Evolutionary conservation across 345 rosid genomes (phyloP).

Genomic region (Lepidium sativum): DNA sequence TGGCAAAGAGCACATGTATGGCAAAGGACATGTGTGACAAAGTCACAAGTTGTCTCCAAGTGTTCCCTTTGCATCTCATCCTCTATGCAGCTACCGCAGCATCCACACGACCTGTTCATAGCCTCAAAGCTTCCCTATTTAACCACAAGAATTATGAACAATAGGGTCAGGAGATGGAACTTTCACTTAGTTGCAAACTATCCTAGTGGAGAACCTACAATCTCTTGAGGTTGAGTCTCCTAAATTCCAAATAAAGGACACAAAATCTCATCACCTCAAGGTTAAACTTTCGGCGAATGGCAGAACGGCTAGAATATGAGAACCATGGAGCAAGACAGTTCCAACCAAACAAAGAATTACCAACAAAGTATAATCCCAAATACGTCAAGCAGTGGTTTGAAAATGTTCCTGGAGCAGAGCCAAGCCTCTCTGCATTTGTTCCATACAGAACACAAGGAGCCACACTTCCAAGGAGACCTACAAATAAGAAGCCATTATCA

Average conservation of each 20-base stretch:
- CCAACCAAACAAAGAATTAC: conserved; percentile 53
- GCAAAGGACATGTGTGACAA: conserved; percentile 70
- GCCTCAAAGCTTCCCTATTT: conserved; percentile 77
- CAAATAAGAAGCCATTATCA: neutral
- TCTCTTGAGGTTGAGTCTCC: neutral
- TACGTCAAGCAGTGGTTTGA: conserved; percentile 74
- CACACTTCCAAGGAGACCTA: conserved; percentile 86
- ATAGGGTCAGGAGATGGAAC: neutral
- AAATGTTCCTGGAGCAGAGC: conserved; percentile 66
- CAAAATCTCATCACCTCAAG: conserved; percentile 56
- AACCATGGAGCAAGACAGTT: conserved; percentile 90
- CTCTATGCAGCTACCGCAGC: conserved; percentile 68
- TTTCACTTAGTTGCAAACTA: neutral
- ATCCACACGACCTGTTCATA: conserved; percentile 72
- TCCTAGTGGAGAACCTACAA: neutral
- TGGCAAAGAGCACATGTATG: conserved; percentile 89
- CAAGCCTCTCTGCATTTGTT: conserved; percentile 82
- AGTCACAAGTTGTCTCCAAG: conserved; percentile 67
- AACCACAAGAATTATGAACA: neutral
- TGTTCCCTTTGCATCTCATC: conserved; percentile 66
- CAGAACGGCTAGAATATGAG: conserved; percentile 64
- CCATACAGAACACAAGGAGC: conserved; percentile 91
- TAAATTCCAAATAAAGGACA: neutral
- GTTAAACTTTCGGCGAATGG: conserved; percentile 73
- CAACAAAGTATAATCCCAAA: conserved; percentile 62